Percentiles rank a stretch among this genome's conserved stretches.
Conservation (phyloP, 2,329 filamentous ascomycete species). For the Lasiodiplodia gonubiensis region DNA sequence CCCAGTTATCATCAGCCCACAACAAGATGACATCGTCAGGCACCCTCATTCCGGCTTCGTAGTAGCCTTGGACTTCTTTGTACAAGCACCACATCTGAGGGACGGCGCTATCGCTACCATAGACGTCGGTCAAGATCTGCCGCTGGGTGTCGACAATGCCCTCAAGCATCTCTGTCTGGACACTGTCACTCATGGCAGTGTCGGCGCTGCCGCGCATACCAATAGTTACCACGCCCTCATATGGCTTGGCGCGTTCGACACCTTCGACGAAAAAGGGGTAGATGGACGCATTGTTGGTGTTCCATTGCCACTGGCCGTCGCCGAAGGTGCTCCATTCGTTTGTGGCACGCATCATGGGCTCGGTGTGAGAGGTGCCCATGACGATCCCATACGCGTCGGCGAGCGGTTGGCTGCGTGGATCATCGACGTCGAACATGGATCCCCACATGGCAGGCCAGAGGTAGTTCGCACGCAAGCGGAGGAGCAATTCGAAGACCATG, state of each 20-base stretch:
- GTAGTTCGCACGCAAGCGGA: constrained; percentile 74
- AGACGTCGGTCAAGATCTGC: constrained; percentile 62
- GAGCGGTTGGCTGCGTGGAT: constrained; percentile 69
- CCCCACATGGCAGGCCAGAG: constrained; percentile 77
- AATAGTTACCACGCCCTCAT: constrained; percentile 69
- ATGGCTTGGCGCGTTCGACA: constrained; percentile 67
- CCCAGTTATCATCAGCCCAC: constrained; percentile 74
- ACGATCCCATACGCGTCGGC: constrained; percentile 77
- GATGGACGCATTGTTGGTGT: constrained; percentile 71
- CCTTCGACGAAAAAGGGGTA: constrained; percentile 72
- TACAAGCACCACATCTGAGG: constrained; percentile 77
- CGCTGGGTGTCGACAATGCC: constrained; percentile 66
- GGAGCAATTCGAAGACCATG: constrained; percentile 72
- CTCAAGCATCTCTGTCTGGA: constrained; percentile 65
- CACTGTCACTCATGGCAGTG: constrained; percentile 62
- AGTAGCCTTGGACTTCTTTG: constrained; percentile 75
- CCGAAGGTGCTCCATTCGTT: constrained; percentile 56
- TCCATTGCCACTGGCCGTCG: constrained; percentile 71
- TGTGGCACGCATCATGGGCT: constrained; percentile 70
- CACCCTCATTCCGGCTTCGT: constrained; percentile 66
- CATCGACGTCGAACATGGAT: constrained; percentile 74
- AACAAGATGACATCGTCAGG: constrained; percentile 70
- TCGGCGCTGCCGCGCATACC: constrained; percentile 75
- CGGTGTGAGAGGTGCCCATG: constrained; percentile 74
- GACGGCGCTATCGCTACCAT: constrained; percentile 59